phyloP scores from a whole-genome alignment of 2,329 filamentous ascomycete genomes.

The Pseudogymnoascus sp. region DNA sequence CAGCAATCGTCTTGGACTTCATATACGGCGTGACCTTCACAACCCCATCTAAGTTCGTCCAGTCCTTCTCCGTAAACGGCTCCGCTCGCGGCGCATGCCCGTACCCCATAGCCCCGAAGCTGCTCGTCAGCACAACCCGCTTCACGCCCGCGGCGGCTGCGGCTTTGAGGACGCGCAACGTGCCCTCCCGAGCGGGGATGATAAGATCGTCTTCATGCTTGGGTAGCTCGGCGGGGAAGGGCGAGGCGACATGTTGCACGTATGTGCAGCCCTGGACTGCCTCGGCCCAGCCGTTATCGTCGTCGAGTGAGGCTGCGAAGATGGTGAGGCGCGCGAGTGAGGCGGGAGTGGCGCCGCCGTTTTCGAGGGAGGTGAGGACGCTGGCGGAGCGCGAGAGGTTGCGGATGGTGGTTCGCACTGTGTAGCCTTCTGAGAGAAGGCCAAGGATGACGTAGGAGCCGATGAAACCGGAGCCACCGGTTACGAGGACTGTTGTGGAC shows the following conservation, averaged over 20 bases:
- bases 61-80: conserved; percentile 29
- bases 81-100: conserved; percentile 19
- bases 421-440: conserved; percentile 23
- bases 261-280: conserved; percentile 26
- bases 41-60: conserved; percentile 22
- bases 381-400: conserved; percentile 18
- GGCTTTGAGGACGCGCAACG: conserved; percentile 26
- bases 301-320: conserved; percentile 23
- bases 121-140: conserved; percentile 20
- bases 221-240: conserved; percentile 23
- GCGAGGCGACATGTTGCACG: conserved; percentile 28
- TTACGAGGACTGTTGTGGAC: conserved; percentile 23
- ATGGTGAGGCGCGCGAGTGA: conserved; percentile 22
- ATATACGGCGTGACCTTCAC: conserved; percentile 22
- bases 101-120: conserved; percentile 19
- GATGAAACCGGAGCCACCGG: conserved; percentile 29
- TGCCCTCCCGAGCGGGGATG: conserved; percentile 29
- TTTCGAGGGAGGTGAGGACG: conserved; percentile 21
- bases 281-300: conserved; percentile 27
- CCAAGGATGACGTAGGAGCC: conserved; percentile 26
- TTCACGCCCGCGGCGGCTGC: conserved; percentile 25
- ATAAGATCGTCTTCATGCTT: conserved; percentile 31
- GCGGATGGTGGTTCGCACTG: conserved; percentile 28
- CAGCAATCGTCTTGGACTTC: conserved; percentile 32
- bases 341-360: conserved; percentile 18